A percentile compares a stretch with the other conserved stretches of the same genome.
Evolutionary conservation across 352 stramenopile species (phyloP).

Genomic region (Globisporangium heterothallicum): DNA sequence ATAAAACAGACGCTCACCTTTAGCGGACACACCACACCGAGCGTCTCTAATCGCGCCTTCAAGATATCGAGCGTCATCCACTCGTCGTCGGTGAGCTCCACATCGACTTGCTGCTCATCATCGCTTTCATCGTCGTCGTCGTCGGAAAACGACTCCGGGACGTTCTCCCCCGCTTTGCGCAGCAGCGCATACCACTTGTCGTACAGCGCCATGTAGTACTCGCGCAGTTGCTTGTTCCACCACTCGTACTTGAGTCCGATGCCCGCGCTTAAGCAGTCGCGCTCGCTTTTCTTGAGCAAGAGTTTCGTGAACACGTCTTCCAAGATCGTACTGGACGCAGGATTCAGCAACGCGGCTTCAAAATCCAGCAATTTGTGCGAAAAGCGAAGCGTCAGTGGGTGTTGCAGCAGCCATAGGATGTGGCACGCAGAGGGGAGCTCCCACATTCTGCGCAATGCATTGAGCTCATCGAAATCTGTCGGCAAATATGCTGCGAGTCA

Average conservation of each 20-base stretch:
- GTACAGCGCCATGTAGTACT: slow-evolving; percentile 82
- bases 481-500: too few relatives aligned
- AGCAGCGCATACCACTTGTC: slow-evolving; percentile 77
- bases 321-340: slow-evolving; percentile 56
- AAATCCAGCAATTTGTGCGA: slow-evolving; percentile 79
- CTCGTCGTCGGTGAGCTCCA: slow-evolving; percentile 76
- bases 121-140: slow-evolving; percentile 46
- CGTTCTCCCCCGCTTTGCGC: slow-evolving; percentile 59
- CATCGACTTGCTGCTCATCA: slow-evolving; percentile 40
- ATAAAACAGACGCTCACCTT: slow-evolving; percentile 26
- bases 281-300: slow-evolving; percentile 78
- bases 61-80: slow-evolving; percentile 65
- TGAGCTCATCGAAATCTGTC: slow-evolving; percentile 67
- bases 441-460: slow-evolving; percentile 54
- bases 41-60: slow-evolving; percentile 42
- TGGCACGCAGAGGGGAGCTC: slow-evolving; percentile 76
- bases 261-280: slow-evolving; percentile 61
- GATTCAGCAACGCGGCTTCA: slow-evolving; percentile 73
- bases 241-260: slow-evolving; percentile 84
- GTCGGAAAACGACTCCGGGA: slow-evolving; percentile 59
- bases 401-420: slow-evolving; percentile 80
- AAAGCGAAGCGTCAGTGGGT: slow-evolving; percentile 70
- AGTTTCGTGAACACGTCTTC: slow-evolving; percentile 86
- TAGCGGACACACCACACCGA: slow-evolving; percentile 48
- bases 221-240: slow-evolving; percentile 83